phyloP scores from a whole-genome alignment of 176 grass and related monocot genomes.

The Musa acuminata region DNA sequence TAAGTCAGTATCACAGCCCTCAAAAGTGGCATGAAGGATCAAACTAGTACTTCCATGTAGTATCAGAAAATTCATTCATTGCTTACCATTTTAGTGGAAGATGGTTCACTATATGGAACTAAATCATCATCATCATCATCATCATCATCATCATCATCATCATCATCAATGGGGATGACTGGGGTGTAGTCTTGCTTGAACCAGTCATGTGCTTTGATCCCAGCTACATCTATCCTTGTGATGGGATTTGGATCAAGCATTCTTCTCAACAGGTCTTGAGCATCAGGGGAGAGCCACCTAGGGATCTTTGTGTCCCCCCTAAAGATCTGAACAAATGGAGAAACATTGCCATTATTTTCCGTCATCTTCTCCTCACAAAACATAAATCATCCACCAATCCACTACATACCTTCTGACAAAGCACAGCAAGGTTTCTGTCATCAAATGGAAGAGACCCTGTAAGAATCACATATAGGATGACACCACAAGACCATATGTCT shows the following conservation, averaged over 20 bases:
- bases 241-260: slow-evolving; percentile 64
- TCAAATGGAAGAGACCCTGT: slow-evolving; percentile 76
- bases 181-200: slow-evolving; percentile 59
- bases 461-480: slow-evolving; percentile 74
- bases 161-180: slow-evolving; percentile 30
- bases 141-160: slow-evolving; percentile 17
- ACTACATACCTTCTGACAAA: slow-evolving; percentile 71
- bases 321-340: slow-evolving; percentile 44
- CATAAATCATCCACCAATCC: too few relatives aligned
- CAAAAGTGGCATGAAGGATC: too few relatives aligned
- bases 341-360: not conserved
- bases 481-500: slow-evolving; percentile 88
- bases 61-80: not conserved
- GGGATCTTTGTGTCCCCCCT: slow-evolving; percentile 60
- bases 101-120: slow-evolving; percentile 14
- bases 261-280: slow-evolving; percentile 45
- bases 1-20: not conserved
- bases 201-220: slow-evolving; percentile 64
- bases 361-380: too few relatives aligned
- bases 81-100: slow-evolving; percentile 51
- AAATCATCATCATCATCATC: slow-evolving; percentile 37
- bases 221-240: slow-evolving; percentile 48
- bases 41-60: not conserved
- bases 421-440: slow-evolving; percentile 79
- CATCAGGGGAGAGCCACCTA: slow-evolving; percentile 41